phyloP scores from a whole-genome alignment of 148 eudicot species.

The Tetragonia tetragonoides region DNA sequence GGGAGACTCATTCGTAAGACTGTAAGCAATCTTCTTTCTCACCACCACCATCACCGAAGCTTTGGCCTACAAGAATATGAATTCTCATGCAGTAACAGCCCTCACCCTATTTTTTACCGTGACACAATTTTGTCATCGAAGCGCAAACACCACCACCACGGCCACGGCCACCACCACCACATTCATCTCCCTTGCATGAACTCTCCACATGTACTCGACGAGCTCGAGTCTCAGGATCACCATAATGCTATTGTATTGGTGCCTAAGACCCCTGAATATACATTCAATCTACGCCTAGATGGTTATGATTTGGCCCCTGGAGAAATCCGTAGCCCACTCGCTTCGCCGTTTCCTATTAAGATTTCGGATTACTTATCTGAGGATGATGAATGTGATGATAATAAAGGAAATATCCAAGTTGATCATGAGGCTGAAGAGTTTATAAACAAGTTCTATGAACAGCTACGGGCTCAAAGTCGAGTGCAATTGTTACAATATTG shows the following conservation, averaged over 20 bases:
- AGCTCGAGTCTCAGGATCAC: constrained; percentile 17
- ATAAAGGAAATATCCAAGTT: constrained; percentile 25
- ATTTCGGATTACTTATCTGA: constrained; percentile 33
- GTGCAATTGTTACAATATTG: constrained; percentile 34
- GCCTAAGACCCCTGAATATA: constrained; percentile 31
- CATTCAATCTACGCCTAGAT: constrained; percentile 28
- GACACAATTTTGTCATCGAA: constrained; percentile 20
- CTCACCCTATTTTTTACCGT: constrained; percentile 35
- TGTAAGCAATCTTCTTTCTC: constrained; percentile 24
- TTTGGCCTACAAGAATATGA: constrained; percentile 28
- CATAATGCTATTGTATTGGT: constrained; percentile 19
- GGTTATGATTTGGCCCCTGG: constrained; percentile 25
- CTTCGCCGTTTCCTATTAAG: constrained; percentile 21
- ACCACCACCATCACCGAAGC: constrained; percentile 25
- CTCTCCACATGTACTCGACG: constrained; percentile 26
- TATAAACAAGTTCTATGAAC: constrained; percentile 37
- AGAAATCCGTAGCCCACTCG: constrained; percentile 24
- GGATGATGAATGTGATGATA: constrained; percentile 21
- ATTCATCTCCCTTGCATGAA: constrained; percentile 33
- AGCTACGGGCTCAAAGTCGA: constrained; percentile 36
- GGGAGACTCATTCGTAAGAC: constrained; percentile 30
- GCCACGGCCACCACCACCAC: constrained; percentile 21
- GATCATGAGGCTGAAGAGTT: constrained; percentile 44
- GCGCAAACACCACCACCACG: constrained; percentile 1
- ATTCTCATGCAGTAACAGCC: constrained; percentile 36